Evolutionary conservation across 176 grass and related monocot species (phyloP), one percentile per base, ranked within the genome.

Genomic region (Phyllostachys edulis): DNA sequence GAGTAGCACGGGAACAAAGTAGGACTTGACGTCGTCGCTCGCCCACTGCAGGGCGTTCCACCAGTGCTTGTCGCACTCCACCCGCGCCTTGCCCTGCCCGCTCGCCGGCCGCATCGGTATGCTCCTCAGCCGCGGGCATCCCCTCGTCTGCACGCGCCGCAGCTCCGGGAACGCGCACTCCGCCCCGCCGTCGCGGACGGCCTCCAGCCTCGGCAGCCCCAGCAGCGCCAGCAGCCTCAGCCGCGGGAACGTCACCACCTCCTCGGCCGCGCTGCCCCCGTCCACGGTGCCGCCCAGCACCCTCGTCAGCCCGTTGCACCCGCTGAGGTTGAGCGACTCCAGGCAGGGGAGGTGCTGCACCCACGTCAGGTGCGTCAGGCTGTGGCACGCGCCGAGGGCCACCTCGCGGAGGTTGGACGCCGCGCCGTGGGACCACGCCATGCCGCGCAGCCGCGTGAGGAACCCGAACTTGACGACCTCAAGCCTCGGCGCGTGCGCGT

Each of bases 21-120:
- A 62, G 32, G 84, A 64, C 80, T 87, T 87, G 84, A 42, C 84
- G 67, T 90, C 88, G 56, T 90, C 80, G 67, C 75, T 72, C 40
- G 61, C 60, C 88, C 88, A 90, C 67, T 87, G 73, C 49, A 90
- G 67, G 50, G 47, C 84, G 68, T 79, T 63, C 88, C 88, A 90
- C 84, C 84, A 90, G 18, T 87, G 73, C 67, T 90, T 90, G 60
- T 87, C 88, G 60, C 88, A 86, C 74, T 90, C 88, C 80, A 90
- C 85, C 67, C 88, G 63, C 67, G 73, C 88, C 67, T 71, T 78
- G 23, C 67, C 50, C 73, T 90, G 88, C 41, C 88, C 84, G 67
- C 73, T 55, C 29, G 38, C 51, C 84, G 88, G 88, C 67, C 74
- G 60, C 84, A 90, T 72, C 49, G 60, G 50, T 36, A 90, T 83